Conservation (phyloP, 257 asterid species). For the Solanum tacnaense region DNA sequence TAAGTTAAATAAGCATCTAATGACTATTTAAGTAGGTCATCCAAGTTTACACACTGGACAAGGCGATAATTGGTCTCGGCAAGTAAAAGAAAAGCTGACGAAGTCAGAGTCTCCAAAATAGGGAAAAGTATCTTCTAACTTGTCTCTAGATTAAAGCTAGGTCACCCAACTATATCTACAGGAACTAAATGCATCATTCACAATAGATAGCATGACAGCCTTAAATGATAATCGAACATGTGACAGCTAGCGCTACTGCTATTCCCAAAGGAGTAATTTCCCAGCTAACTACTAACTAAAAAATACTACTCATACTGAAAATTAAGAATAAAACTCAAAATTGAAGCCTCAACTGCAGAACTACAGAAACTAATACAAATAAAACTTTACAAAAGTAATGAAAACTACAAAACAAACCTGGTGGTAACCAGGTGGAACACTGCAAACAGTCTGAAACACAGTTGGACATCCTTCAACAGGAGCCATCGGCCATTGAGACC, state of each 20-base stretch:
- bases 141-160: neutral
- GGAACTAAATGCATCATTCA: neutral
- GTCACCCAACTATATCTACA: neutral
- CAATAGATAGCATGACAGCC: neutral
- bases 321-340: neutral
- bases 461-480: conserved; percentile 86
- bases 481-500: conserved; percentile 81
- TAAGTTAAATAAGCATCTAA: neutral
- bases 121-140: neutral
- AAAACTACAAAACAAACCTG: conserved; percentile 43
- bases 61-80: neutral
- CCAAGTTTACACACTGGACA: neutral
- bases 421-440: conserved; percentile 71
- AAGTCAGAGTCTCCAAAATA: neutral
- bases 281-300: neutral
- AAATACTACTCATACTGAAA: neutral
- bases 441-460: conserved; percentile 67
- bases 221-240: neutral
- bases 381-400: neutral
- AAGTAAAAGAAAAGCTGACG: neutral
- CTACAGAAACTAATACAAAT: neutral
- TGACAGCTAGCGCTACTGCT: neutral
- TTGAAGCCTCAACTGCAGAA: neutral
- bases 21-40: neutral
- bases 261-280: neutral